These are phyloP conservation scores for Pleurostoma richardsiae DNA, from an alignment of 2,329 filamentous ascomycete species.

Conservation along the genomic window DNA sequence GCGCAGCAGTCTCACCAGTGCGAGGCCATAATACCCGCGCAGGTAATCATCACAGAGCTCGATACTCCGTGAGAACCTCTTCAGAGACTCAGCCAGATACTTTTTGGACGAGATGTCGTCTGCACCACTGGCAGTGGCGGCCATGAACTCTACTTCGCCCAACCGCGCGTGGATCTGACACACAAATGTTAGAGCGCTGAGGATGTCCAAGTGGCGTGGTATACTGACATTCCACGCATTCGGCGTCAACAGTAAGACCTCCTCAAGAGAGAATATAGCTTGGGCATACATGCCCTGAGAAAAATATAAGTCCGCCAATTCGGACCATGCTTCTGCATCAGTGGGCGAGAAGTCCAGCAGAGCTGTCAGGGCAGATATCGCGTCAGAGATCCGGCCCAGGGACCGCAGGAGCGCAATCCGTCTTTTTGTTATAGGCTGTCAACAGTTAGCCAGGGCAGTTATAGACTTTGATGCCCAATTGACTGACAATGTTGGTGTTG, in stretches of 20 bases:
- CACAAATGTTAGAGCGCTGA: background rate
- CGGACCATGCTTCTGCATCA: slow-evolving; percentile 89
- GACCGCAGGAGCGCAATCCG: slow-evolving; percentile 74
- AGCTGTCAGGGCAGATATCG: slow-evolving; percentile 66
- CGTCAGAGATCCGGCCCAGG: slow-evolving; percentile 64
- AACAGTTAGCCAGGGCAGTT: slow-evolving; percentile 20
- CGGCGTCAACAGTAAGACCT: slow-evolving; percentile 78
- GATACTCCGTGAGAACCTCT: slow-evolving; percentile 83
- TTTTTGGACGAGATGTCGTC: slow-evolving; percentile 36
- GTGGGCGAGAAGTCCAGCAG: slow-evolving; percentile 81
- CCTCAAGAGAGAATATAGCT: slow-evolving; percentile 83
- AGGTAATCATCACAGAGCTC: slow-evolving; percentile 93
- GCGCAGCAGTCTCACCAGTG: slow-evolving; percentile 51
- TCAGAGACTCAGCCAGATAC: slow-evolving; percentile 67
- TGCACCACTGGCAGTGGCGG: slow-evolving; percentile 37
- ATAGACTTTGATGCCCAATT: background rate
- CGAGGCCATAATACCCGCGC: slow-evolving; percentile 87
- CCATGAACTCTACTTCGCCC: slow-evolving; percentile 78
- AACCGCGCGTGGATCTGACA: slow-evolving; percentile 78
- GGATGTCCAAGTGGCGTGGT: too few species aligned
- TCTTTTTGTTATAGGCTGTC: slow-evolving; percentile 77
- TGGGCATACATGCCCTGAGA: slow-evolving; percentile 74
- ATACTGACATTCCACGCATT: slow-evolving; percentile 88
- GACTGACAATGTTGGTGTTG: slow-evolving; percentile 71
- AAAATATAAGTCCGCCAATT: slow-evolving; percentile 83